Conservation (phyloP, 495 filamentous ascomycete species). For the Penicillium daleae region DNA sequence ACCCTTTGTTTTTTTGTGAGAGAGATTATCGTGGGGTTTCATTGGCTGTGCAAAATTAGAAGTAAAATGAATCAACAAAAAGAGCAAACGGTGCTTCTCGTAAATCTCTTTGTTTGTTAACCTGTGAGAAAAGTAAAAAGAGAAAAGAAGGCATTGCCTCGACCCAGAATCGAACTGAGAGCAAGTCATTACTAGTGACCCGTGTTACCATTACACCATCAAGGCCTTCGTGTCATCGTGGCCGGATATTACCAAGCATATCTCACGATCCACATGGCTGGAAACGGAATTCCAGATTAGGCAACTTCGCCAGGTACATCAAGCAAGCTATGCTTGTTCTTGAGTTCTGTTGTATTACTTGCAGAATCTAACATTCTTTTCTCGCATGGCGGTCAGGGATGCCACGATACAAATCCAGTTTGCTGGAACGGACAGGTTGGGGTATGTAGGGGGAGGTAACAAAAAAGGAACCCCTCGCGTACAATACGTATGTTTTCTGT, state of each 20-base stretch:
- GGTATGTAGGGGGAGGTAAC: neutral
- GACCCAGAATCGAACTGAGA: slow-evolving; percentile 1
- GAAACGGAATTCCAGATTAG: neutral
- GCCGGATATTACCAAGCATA: neutral
- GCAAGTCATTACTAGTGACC: neutral
- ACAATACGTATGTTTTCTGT: neutral
- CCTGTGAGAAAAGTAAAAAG: neutral
- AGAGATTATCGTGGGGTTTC: neutral
- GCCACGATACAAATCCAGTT: slow-evolving; percentile 8
- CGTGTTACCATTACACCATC: slow-evolving; percentile 7
- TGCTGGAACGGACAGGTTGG: slow-evolving; percentile 1
- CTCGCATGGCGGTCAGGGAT: slow-evolving; percentile 42
- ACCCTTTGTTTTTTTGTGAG: neutral
- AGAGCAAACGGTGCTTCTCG: neutral
- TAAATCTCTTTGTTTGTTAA: no score
- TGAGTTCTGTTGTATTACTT: neutral
- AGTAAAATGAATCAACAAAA: neutral
- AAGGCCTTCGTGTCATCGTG: neutral
- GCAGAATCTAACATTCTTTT: slow-evolving; percentile 16
- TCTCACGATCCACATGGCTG: neutral
- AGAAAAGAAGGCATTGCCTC: neutral
- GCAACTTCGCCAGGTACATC: neutral
- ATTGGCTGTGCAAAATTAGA: neutral
- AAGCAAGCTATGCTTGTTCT: neutral
- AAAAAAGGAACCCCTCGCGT: neutral